Evolutionary conservation across 805 yeast genomes (phyloP), one percentile per base, ranked within the genome.

Genomic region (Debaryomyces maramus): DNA sequence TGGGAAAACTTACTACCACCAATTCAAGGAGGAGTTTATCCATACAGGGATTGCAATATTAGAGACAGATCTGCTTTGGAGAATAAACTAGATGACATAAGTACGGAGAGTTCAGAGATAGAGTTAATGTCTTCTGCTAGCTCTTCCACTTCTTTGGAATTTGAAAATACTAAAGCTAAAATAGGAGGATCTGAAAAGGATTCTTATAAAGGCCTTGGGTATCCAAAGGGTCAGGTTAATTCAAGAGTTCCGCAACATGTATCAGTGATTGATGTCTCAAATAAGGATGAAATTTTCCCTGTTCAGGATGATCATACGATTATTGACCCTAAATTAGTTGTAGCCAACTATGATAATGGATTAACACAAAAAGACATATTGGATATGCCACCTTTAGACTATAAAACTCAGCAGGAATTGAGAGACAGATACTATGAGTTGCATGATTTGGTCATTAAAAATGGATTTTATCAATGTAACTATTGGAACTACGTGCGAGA

Each of bases 1-100:
- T 88, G 96, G 96, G 69, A 68, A 38, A 85, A 86, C 60, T 62
- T 88, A 58, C 57, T 85, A 23, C 96, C 97, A 3, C 97, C 97
- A 1, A 86, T 88, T 46, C 96, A 88, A 62, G 95, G 96, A 10
- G 96, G 88, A 1, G 37, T 52, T 10, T 67, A 65, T 41, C 32
- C 45, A 2, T 41, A 38, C 20, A 24, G 22, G 8, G 31, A 18
- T 13, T 24, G 14, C 9, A 6, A 19, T 13, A 23, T 22, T 28
- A 20, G 38, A 20, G 18, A 21, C 14, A 3, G 6, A 15, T 5
- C 21, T 6, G 42, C 38, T 8, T 40, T 48, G 18, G 55, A 50
- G 1, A 34, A 26, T 4, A 46, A 44, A 28, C 26, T 51, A 19
- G 56, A 50, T 24, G 49, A 46, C 11, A 9, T 28, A 6, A 32